phyloP scores from a whole-genome alignment of 225 moss, liverwort and hornwort species.

The Climacium dendroides region DNA sequence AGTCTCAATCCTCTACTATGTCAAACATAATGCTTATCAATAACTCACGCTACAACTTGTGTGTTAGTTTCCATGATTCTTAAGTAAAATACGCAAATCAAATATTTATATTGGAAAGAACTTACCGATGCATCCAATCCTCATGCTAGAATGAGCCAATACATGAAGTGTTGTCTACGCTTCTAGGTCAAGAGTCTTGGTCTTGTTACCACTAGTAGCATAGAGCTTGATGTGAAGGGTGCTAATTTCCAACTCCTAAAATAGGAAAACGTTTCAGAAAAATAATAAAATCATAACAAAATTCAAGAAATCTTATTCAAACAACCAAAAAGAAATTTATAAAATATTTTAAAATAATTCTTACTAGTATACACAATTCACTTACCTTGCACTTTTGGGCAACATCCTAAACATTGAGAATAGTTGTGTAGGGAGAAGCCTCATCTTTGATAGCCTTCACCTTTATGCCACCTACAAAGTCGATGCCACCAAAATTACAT shows the following conservation, averaged over 20 bases:
- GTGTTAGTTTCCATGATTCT: accelerated
- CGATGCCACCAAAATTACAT: not conserved
- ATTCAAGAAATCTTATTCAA: not conserved
- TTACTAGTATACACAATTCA: accelerated
- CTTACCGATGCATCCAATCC: slow-evolving; percentile 76
- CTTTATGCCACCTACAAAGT: slow-evolving; percentile 69
- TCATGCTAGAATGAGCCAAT: slow-evolving; percentile 87
- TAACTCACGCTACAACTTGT: not conserved
- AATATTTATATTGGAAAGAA: not conserved
- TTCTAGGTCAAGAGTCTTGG: slow-evolving; percentile 87
- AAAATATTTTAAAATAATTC: accelerated
- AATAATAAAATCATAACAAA: accelerated
- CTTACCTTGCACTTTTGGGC: slow-evolving; percentile 62
- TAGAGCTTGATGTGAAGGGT: slow-evolving; percentile 92
- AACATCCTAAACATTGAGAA: slow-evolving; percentile 91
- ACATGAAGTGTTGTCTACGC: slow-evolving; percentile 88
- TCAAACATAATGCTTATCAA: not conserved
- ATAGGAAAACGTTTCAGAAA: too few species aligned
- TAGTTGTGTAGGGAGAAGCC: slow-evolving; percentile 87
- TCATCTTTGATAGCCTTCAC: slow-evolving; percentile 87
- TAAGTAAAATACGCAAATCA: too few species aligned
- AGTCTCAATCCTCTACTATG: slow-evolving; percentile 79
- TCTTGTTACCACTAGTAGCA: slow-evolving; percentile 87
- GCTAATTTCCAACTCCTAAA: slow-evolving; percentile 73
- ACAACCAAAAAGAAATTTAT: not conserved